Conservation (phyloP, 78 protist species). For the Parvularia atlantis region DNA sequence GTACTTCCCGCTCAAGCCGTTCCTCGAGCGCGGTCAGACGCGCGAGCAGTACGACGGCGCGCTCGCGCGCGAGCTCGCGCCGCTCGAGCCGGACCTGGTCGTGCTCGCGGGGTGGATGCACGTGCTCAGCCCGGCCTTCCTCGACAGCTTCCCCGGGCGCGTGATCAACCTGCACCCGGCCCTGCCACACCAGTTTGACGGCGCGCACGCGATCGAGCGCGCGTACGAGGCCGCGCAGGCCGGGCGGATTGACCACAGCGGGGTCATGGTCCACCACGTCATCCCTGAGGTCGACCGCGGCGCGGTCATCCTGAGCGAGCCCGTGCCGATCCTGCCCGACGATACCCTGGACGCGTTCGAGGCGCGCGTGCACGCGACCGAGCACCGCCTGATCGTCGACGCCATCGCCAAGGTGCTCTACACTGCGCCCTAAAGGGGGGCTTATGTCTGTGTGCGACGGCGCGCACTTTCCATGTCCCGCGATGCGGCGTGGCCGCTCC, state of each 20-base stretch:
- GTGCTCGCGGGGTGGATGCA: conserved; percentile 72
- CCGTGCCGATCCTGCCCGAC: conserved; percentile 29
- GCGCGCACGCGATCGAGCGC: conserved; percentile 55
- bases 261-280: conserved; percentile 63
- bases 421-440: too few relatives aligned
- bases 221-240: conserved; percentile 46
- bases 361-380: conserved; percentile 48
- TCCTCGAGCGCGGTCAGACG: neutral
- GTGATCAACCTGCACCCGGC: conserved; percentile 71
- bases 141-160: conserved; percentile 11
- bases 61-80: neutral
- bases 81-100: conserved; percentile 28
- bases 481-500: too few relatives aligned
- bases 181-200: conserved; percentile 57
- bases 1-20: conserved; percentile 33
- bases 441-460: too few relatives aligned
- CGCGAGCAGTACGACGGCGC: conserved; percentile 12
- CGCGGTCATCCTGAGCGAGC: conserved; percentile 22
- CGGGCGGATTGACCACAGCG: conserved; percentile 40
- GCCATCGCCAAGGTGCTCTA: conserved; percentile 24
- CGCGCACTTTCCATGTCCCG: too few relatives aligned
- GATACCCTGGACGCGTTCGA: conserved; percentile 50
- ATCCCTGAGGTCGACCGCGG: conserved; percentile 62
- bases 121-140: conserved; percentile 36
- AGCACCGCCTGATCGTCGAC: conserved; percentile 44